Evolutionary conservation across 768 basidiomycete genomes (phyloP).

Genomic region (Mycena crocata): DNA sequence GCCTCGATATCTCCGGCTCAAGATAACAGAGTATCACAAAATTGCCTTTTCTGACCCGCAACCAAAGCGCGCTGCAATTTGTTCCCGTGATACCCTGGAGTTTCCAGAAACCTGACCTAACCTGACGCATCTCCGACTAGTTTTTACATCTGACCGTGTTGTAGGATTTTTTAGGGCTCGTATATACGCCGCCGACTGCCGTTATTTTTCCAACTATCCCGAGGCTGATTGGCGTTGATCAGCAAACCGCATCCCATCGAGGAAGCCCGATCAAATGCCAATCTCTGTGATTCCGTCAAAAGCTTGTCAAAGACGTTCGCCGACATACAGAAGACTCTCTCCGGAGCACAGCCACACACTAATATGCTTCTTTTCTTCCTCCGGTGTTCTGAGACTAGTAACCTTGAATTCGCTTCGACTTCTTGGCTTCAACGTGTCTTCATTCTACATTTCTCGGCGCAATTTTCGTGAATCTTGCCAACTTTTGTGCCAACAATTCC

Average conservation of each 20-base stretch:
- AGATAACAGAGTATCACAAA: constrained; percentile 6
- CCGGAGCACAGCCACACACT: constrained; percentile 19
- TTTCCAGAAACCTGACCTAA: constrained; percentile 22
- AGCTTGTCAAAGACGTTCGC: too few species aligned
- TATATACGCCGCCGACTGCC: constrained; percentile 11
- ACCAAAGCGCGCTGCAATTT: constrained; percentile 2
- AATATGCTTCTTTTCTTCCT: constrained; percentile 26
- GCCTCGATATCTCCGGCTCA: not conserved
- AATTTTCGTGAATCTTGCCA: not conserved
- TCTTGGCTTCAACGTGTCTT: constrained; percentile 6
- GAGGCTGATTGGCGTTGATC: constrained; percentile 16
- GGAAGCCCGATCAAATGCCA: constrained; percentile 30
- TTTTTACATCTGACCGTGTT: not conserved
- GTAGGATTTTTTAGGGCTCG: not conserved
- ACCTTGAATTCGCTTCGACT: constrained; percentile 31
- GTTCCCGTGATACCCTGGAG: constrained; percentile 5
- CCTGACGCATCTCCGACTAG: not conserved
- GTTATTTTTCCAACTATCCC: not conserved
- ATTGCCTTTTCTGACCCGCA: not conserved
- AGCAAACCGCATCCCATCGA: not conserved
- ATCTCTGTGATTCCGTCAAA: constrained; percentile 23
- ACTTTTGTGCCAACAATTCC: not conserved
- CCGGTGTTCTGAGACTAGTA: constrained; percentile 17
- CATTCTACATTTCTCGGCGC: constrained; percentile 11
- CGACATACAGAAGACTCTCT: constrained; percentile 24